Base-by-base conservation (phyloP, 1,139 yeast genomes). In the Meyerozyma athensensis region DNA sequence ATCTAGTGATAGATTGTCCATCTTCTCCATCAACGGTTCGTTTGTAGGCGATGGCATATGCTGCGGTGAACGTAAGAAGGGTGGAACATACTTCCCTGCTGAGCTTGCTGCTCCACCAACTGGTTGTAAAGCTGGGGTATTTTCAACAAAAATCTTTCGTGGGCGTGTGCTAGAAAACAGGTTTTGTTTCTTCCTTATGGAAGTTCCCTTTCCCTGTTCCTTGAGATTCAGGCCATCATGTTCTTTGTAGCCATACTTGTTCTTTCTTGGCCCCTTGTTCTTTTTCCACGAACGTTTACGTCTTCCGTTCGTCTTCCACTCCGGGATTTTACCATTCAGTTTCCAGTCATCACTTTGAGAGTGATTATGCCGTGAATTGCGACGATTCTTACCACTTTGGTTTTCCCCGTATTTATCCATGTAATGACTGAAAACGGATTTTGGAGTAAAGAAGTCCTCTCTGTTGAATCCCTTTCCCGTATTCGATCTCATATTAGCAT, bases 401-500 rank as follows among this genome's bases (percentile, higher is more conserved):
- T 36, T 42, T 43, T 68, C 79, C 28, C 79, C 77, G 44, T 79
- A 79, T 47, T 81, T 82, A 48, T 78, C 86, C 82, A 82, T 74
- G 52, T 81, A 82, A 48, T 79, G 82, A 45, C 76, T 77, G 48
- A 79, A 76, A 5, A 79, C 83, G 19, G 89, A 79, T 42, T 82
- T 84, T 2, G 94, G 94, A 2, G 94, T 83, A 53, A 82, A 83
- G 48, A 73, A 81, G 52, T 83, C 90, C 47, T 79, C 83, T 42
- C 90, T 69, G 48, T 75, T 77, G 52, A 77, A 81, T 56, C 37
- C 38, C 22, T 20, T 22, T 13, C 43, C 44, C 16, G 36, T 36
- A 18, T 40, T 38, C 12, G 44, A 45, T 10, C 45, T 45, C 26
- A 51, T 47, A 32, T 42, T 45, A 4, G 41, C 37, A 61, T 59